Evolutionary conservation across 2,329 filamentous ascomycete species (phyloP).

Genomic region (Chrysoporthe austroafricana): DNA sequence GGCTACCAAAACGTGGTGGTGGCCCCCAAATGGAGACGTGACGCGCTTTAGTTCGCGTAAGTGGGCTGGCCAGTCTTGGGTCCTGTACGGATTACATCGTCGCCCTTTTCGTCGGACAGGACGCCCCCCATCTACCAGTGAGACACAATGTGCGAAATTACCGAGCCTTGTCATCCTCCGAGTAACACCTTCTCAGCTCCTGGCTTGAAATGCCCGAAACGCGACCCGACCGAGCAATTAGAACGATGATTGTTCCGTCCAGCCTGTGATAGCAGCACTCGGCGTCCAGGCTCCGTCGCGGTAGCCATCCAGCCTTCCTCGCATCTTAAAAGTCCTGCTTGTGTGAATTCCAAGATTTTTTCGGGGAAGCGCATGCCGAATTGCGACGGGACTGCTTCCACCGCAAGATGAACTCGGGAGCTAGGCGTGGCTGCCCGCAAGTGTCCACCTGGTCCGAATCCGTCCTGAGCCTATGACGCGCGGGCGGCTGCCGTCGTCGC

Average conservation of each 20-base stretch:
- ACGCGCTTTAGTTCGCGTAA: constrained; percentile 21
- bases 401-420: not conserved
- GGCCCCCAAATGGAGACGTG: constrained; percentile 7
- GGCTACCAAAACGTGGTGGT: not conserved
- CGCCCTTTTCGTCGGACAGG: not conserved
- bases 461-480: not conserved
- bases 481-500: not conserved
- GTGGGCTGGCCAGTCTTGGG: constrained; percentile 9
- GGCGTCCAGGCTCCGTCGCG: not conserved
- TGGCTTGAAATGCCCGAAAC: not conserved
- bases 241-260: not conserved
- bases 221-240: not conserved
- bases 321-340: not conserved
- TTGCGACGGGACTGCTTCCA: not conserved
- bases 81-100: not conserved
- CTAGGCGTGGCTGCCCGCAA: constrained; percentile 1
- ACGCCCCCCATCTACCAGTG: not conserved
- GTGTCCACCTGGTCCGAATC: constrained; percentile 1
- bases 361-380: not conserved
- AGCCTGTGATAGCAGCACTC: not conserved
- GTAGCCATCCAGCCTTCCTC: not conserved
- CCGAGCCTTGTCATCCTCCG: too few relatives aligned
- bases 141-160: not conserved
- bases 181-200: not conserved
- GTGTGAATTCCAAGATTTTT: not conserved